phyloP scores from a whole-genome alignment of 257 asterid genomes.

The Apocynum venetum region DNA sequence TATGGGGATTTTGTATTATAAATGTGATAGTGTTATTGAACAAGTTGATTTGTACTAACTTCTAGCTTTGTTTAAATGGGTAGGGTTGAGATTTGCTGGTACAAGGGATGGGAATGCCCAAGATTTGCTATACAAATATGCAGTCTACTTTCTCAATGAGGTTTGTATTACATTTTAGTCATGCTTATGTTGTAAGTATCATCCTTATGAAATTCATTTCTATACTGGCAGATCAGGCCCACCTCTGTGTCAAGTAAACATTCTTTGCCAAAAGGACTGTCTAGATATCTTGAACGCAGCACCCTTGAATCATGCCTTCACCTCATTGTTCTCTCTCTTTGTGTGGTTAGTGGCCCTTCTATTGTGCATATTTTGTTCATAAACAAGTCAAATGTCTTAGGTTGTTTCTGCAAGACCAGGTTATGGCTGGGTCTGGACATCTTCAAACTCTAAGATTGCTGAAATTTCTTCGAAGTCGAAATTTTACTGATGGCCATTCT shows the following conservation, averaged over 20 bases:
- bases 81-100: slow-evolving; percentile 97
- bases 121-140: slow-evolving; percentile 80
- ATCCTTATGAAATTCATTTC: slow-evolving; percentile 19
- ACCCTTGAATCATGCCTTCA: slow-evolving; percentile 95
- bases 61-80: not conserved
- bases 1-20: not conserved
- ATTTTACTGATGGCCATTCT: slow-evolving; percentile 69
- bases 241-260: slow-evolving; percentile 48
- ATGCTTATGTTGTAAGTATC: slow-evolving; percentile 18
- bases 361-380: not conserved
- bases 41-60: not conserved
- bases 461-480: slow-evolving; percentile 83
- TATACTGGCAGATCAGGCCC: slow-evolving; percentile 74
- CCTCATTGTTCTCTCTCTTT: slow-evolving; percentile 86
- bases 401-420: slow-evolving; percentile 43
- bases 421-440: slow-evolving; percentile 99
- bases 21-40: not conserved
- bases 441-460: slow-evolving; percentile 75
- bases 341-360: slow-evolving; percentile 60
- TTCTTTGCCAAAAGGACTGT: slow-evolving; percentile 71
- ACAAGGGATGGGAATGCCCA: slow-evolving; percentile 88
- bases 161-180: slow-evolving; percentile 38
- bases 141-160: slow-evolving; percentile 85
- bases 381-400: slow-evolving; percentile 18
- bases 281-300: slow-evolving; percentile 79